phyloP scores from a whole-genome alignment of 805 yeast genomes.

The Candida insectalens region DNA sequence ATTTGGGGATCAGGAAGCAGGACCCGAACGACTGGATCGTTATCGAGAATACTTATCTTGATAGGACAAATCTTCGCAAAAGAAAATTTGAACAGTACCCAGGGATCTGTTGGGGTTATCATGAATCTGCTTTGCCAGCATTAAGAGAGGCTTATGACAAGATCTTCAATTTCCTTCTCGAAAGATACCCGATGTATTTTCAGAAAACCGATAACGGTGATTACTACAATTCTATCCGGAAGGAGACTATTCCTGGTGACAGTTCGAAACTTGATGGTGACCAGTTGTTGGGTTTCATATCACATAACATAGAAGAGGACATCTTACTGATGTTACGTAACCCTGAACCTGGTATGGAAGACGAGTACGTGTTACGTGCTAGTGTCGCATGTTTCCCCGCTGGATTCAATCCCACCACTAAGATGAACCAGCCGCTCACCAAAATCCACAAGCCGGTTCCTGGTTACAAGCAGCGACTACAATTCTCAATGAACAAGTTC shows the following conservation, averaged over 20 bases:
- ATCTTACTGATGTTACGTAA: slow-evolving; percentile 40
- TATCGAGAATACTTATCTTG: slow-evolving; percentile 50
- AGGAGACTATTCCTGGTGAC: slow-evolving; percentile 28
- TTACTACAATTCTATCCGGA: slow-evolving; percentile 29
- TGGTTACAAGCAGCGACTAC: slow-evolving; percentile 44
- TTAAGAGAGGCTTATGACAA: slow-evolving; percentile 29
- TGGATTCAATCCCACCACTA: slow-evolving; percentile 57
- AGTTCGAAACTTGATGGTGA: slow-evolving; percentile 4
- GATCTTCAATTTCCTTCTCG: slow-evolving; percentile 24
- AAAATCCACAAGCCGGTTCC: slow-evolving; percentile 68
- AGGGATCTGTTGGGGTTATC: slow-evolving; percentile 8
- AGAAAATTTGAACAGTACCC: slow-evolving; percentile 8
- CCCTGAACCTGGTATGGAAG: slow-evolving; percentile 25
- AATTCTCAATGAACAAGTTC: slow-evolving; percentile 57
- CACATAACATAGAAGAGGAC: slow-evolving; percentile 48
- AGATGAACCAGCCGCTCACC: slow-evolving; percentile 45
- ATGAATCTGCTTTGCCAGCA: slow-evolving; percentile 23
- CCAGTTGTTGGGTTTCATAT: slow-evolving; percentile 12
- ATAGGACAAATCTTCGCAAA: slow-evolving; percentile 31
- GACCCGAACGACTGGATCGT: slow-evolving; percentile 47
- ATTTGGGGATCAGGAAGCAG: slow-evolving; percentile 48
- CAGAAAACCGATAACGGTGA: slow-evolving; percentile 11
- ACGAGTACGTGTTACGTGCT: slow-evolving; percentile 51
- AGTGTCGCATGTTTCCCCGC: slow-evolving; percentile 58
- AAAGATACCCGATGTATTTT: slow-evolving; percentile 49